These are phyloP conservation scores for Cladophialophora bantiana DNA, from an alignment of 2,329 filamentous ascomycete genomes.

Conservation along the genomic window DNA sequence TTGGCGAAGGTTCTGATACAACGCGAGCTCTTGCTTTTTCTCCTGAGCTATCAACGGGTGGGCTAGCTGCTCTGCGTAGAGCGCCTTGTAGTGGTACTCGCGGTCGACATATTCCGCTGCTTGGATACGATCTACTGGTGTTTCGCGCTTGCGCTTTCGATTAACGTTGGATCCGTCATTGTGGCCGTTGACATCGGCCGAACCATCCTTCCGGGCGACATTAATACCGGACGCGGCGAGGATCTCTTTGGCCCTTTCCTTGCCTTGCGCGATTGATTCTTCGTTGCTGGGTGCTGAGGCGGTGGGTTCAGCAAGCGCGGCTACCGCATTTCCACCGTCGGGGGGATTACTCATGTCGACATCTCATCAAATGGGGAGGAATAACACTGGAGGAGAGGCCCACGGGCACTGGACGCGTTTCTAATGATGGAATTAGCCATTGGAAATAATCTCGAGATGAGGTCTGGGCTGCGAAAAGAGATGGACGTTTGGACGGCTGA, in stretches of 20 bases:
- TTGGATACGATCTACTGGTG: slow-evolving; percentile 56
- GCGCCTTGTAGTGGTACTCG: slow-evolving; percentile 66
- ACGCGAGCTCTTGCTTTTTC: slow-evolving; percentile 71
- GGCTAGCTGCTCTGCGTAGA: slow-evolving; percentile 59
- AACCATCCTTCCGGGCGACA: slow-evolving; percentile 42
- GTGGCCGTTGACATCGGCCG: slow-evolving; percentile 44
- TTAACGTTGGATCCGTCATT: slow-evolving; percentile 42
- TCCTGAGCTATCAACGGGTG: slow-evolving; percentile 66
- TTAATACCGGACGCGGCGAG: slow-evolving; percentile 60
- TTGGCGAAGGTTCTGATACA: slow-evolving; percentile 72
- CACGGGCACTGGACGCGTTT: slow-evolving; percentile 29
- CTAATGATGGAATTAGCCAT: slow-evolving; percentile 33
- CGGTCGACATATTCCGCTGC: slow-evolving; percentile 71
- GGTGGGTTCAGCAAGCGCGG: slow-evolving; percentile 31
- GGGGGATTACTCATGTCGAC: slow-evolving; percentile 36
- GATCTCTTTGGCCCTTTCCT: slow-evolving; percentile 66
- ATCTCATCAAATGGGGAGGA: slow-evolving; percentile 26
- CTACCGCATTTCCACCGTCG: slow-evolving; percentile 33
- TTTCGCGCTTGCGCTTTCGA: slow-evolving; percentile 56
- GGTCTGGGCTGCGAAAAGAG: slow-evolving; percentile 16
- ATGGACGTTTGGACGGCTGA: slow-evolving; percentile 10
- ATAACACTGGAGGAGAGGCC: slow-evolving; percentile 6
- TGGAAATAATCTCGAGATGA: slow-evolving; percentile 16
- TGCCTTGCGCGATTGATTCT: slow-evolving; percentile 63
- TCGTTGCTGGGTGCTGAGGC: slow-evolving; percentile 23